Evolutionary conservation across 2,329 filamentous ascomycete species (phyloP), one percentile per base, ranked within the genome.

Genomic region (Epichloe sibirici): DNA sequence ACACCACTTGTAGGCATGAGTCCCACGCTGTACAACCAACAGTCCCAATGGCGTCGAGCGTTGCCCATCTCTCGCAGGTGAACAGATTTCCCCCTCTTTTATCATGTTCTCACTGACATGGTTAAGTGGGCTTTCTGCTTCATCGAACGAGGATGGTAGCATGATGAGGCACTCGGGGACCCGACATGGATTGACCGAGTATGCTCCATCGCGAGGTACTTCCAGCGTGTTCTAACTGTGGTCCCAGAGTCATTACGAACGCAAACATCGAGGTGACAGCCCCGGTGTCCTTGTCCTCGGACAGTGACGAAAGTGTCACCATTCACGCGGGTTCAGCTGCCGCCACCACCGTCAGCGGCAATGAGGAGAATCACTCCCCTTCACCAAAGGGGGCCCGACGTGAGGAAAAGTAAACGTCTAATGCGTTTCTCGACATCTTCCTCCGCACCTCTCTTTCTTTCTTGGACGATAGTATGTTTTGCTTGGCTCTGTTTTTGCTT

Each of bases 1-100:
- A 82, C 79, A 55, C 73, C 78, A 46, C 74, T 78, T 55, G 78
- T 84, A 49, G 76, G 79, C 15, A 71, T 82, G 61, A 75, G 64
- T 55, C 63, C 69, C 40, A 63, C 63, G 31, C 45, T 70, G 61
- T 67, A 69, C 57, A 62, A 62, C 49, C 63, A 69, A 48, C 65
- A 69, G 51, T 60, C 65, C 31, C 66, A 71, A 53, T 69, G 69
- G 63, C 63, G 66, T 48, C 68, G 67, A 51, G 60, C 58, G 12
- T 52, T 62, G 47, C 62, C 62, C 12, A 56, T 59, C 28, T 61
- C 59, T 38, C 65, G 67, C 42, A 64, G 61, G 68, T 68, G 45
- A 56, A 61, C 62, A 55, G 23, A 53, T 23, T 51, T 31, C n/a
- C 28, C 13, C n/a, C 42, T 7, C 4, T 37, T 47, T 5, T 31